Evolutionary conservation across 2,329 filamentous ascomycete species (phyloP), one percentile per base, ranked within the genome.

Genomic region (Colletotrichum euphorbiae): DNA sequence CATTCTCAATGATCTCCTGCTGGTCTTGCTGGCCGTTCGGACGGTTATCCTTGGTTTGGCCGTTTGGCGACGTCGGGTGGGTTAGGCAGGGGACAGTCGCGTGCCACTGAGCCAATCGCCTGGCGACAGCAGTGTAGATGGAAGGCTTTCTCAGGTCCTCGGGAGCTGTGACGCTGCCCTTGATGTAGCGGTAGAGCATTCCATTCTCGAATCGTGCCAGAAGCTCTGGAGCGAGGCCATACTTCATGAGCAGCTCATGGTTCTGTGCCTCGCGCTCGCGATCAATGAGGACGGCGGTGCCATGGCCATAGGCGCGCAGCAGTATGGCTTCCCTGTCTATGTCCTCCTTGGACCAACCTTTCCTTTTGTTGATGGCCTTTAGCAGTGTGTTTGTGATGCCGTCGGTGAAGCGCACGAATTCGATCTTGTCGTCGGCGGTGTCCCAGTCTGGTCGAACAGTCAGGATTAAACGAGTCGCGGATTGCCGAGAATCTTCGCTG

Each of bases 381-480:
- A 94, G 84, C 55, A 95, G 83, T 56, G 94, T 98, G 81, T 99
- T 99, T 72, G 96, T 99, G 81, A 98, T 99, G 76, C 96, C 96
- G 76, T 99, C 96, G 43, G 94, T 99, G 83, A 98, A 99, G 71
- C 92, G 91, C 72, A 93, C 86, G 77, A 98, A 93, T 75, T 96
- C 90, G 74, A 99, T 86, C 48, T 90, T 87, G 65, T 92, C 91
- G 71, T 90, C 89, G 40, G 87, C 83, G 54, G 87, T 85, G 72
- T 89, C 86, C 96, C 96, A 99, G 74, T 97, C 89, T 11, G 94
- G 94, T 68, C 91, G 88, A 70, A 98, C 84, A 31, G 92, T 87
- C 73, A 93, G 84, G 74, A 98, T 90, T 71, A 99, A 88, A 71
- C 87, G 87, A 70, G 92, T 84, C 60, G 94, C 95, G 19, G 95